Base-by-base conservation (phyloP, 2,329 filamentous ascomycete genomes). In the Rhexocercosporidium sp. region DNA sequence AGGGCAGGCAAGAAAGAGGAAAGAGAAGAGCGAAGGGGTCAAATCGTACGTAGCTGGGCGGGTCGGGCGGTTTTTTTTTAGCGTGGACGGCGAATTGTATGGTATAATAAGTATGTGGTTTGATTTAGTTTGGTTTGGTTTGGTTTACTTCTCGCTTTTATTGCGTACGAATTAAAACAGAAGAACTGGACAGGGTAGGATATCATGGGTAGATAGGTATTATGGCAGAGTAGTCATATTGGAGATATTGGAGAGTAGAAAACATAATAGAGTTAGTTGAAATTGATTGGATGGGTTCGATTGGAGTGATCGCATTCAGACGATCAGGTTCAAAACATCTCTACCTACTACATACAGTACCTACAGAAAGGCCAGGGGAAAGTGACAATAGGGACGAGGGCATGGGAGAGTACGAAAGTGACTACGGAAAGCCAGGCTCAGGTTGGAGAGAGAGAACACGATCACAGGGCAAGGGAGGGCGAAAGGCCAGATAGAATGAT, bases 111-210 rank as follows among this genome's bases (percentile, higher is more conserved):
- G 14, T 16, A 44, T 12, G 39, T 16, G 8, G 39, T 12, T 18
- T 47, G 44, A n/a, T 18, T 20, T 41, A 22, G 54, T 18, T 49
- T 27, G 31, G 53, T 57, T 39, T 20, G 20, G n/a, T 46, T 60
- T 41, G n/a, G 51, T 31, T 34, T 16, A 56, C 14, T 37, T 37
- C 37, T 60, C 39, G 57, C 25, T 46, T 60, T 39, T 44, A 39
- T 60, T 60, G 57, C 57, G 57, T 44, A n/a, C 31, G 57, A 29
- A 60, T 60, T 60, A n/a, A n/a, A 20, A 22, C 41, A 46, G 2
- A 20, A 59, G 56, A 12, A 22, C 22, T 37, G 29, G 14, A 7
- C 3, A 2, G 27, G 12, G 56, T n/a, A 5, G n/a, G 16, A 47
- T n/a, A 47, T 25, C 44, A 25, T 41, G 34, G 20, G 0, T 22